Base-by-base conservation (phyloP, 805 yeast species). In the Metschnikowia shivogae region DNA sequence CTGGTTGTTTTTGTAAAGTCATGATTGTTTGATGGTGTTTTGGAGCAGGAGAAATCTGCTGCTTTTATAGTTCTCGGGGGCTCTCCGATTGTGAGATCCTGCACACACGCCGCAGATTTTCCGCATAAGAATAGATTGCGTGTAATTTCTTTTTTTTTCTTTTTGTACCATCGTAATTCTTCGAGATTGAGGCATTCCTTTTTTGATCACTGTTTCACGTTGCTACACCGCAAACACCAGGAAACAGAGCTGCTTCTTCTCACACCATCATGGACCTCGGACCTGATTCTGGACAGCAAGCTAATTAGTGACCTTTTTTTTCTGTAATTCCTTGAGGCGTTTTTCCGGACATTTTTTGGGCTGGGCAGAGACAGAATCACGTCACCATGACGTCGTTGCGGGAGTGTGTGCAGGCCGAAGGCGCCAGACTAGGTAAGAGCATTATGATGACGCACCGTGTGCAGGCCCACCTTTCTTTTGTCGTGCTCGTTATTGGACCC, bases 1-100 rank as follows among this genome's bases (percentile, higher is more conserved):
- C 74, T 34, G 74, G 74, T 62, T 69, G 70, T 59, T 69, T 68
- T 26, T 43, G 41, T 41, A 47, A 19, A 10, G 57, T 51, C 58
- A 54, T 54, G 38, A 14, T 39, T 13, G 14, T 14, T 19, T 37
- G 34, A 36, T 27, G 32, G 13, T 14, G n/a, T 5, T 13, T 32
- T 1, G 6, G 11, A 20, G 1, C 26, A 9, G 12, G 14, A 31
- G 42, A 35, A 39, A 22, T 11, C 14, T 8, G n/a, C 35, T 22
- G 27, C 30, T 39, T 39, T 39, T 39, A 39, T 39, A 31, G 13
- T 22, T 19, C 11, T 24, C 14, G 22, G 42, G 8, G 11, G 19
- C 34, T 9, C 40, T 9, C 27, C 27, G 22, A 9, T 11, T 20
- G 34, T 37, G 13, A 4, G 14, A 14, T 39, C 36, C 42, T 30